These are phyloP conservation scores for Cornus florida DNA, from an alignment of 148 eudicot genomes.

Conservation along the genomic window DNA sequence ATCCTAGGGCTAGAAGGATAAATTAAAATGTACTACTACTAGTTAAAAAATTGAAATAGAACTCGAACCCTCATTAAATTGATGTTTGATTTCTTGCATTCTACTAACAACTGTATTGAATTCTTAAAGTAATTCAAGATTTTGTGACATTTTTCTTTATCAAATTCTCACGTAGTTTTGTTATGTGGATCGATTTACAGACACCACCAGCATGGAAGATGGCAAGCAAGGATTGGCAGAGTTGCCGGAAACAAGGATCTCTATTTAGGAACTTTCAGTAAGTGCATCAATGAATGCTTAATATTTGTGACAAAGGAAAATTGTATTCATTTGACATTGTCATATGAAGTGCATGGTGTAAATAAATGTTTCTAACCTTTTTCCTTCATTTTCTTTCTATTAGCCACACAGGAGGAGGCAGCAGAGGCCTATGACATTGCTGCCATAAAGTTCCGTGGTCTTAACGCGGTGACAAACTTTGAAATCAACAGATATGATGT, in stretches of 20 bases:
- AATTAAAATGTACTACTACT: too few species aligned
- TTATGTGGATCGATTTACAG: conserved; percentile 35
- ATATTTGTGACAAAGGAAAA: too few species aligned
- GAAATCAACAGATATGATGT: conserved; percentile 85
- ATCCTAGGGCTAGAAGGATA: too few species aligned
- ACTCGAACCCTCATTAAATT: too few species aligned
- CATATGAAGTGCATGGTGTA: too few species aligned
- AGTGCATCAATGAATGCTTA: conserved; percentile 16
- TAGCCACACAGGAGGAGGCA: conserved; percentile 97
- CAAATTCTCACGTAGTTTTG: neutral
- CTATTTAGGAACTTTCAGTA: conserved; percentile 95
- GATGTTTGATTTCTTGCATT: too few species aligned
- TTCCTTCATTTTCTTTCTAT: too few species aligned
- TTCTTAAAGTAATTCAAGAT: too few species aligned
- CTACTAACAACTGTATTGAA: too few species aligned
- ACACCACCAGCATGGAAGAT: conserved; percentile 98
- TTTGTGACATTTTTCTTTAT: neutral
- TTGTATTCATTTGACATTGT: too few species aligned
- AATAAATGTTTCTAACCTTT: too few species aligned
- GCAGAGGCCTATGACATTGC: conserved; percentile 99
- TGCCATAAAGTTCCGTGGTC: conserved; percentile 85
- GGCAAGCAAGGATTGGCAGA: conserved; percentile 99
- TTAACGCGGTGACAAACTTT: conserved; percentile 93
- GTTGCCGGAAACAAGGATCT: conserved; percentile 99
- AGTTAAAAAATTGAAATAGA: too few species aligned